These are phyloP conservation scores for Dysphania ambrosioides DNA, from an alignment of 148 eudicot genomes.

Conservation along the genomic window DNA sequence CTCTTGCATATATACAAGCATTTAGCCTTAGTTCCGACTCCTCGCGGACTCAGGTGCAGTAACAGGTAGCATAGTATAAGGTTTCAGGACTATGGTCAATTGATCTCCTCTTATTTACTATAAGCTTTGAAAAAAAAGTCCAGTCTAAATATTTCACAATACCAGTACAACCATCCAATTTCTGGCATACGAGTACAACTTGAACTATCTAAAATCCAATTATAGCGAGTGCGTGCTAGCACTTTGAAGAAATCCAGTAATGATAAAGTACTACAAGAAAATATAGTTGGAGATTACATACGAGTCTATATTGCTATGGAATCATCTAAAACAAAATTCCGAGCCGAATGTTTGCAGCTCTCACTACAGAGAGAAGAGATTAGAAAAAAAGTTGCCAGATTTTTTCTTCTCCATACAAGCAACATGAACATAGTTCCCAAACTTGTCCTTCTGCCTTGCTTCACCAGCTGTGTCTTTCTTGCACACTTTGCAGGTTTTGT, in stretches of 20 bases:
- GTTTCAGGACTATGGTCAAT: no score
- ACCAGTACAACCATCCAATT: background rate
- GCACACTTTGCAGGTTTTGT: slow-evolving; percentile 93
- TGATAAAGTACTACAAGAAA: background rate
- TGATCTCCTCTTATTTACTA: no score
- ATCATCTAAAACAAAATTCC: background rate
- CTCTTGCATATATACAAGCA: no score
- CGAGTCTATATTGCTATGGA: slow-evolving; percentile 1
- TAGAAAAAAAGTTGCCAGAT: slow-evolving; percentile 84
- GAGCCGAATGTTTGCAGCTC: background rate
- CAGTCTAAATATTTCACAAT: background rate
- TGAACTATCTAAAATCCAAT: background rate
- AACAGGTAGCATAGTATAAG: no score
- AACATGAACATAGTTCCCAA: slow-evolving; percentile 88
- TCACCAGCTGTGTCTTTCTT: slow-evolving; percentile 88
- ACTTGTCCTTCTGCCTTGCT: slow-evolving; percentile 72
- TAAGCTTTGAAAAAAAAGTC: background rate
- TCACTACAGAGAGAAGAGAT: slow-evolving; percentile 50
- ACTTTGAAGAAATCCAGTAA: background rate
- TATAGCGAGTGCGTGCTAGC: no score
- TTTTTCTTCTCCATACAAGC: slow-evolving; percentile 62
- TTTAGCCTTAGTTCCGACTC: no score
- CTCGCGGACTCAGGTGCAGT: no score
- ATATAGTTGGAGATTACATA: slow-evolving; percentile 10
- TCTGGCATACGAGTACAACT: background rate